Evolutionary conservation across 768 basidiomycete genomes (phyloP).

Genomic region (Lentinula sp.): DNA sequence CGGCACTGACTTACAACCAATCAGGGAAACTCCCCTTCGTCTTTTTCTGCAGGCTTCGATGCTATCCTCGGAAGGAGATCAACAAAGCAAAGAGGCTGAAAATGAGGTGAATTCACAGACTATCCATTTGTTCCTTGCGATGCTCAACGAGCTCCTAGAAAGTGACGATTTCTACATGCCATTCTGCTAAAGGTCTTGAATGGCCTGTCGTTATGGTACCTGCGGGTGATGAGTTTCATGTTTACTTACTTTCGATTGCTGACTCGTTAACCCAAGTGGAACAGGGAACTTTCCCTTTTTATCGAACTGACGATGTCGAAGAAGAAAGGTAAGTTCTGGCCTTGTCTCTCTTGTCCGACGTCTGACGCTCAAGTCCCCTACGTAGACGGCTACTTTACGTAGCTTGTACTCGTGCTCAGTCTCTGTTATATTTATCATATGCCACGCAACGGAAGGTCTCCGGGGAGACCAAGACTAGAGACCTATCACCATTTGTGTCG

Average conservation of each 20-base stretch:
- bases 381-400: slow-evolving; percentile 79
- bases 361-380: neutral
- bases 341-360: neutral
- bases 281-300: slow-evolving; percentile 69
- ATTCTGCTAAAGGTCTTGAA: slow-evolving; percentile 87
- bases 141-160: slow-evolving; percentile 36
- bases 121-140: neutral
- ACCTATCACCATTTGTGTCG: slow-evolving; percentile 54
- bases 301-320: slow-evolving; percentile 66
- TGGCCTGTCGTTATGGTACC: slow-evolving; percentile 88
- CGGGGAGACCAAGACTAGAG: slow-evolving; percentile 46
- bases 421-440: slow-evolving; percentile 56
- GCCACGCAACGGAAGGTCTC: slow-evolving; percentile 42
- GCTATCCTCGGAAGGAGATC: slow-evolving; percentile 76
- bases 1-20: neutral
- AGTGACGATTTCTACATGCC: slow-evolving; percentile 82
- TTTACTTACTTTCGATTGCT: neutral
- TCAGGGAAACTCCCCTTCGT: slow-evolving; percentile 54
- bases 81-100: slow-evolving; percentile 43
- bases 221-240: slow-evolving; percentile 36
- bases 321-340: slow-evolving; percentile 61
- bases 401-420: slow-evolving; percentile 82
- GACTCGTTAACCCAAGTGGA: slow-evolving; percentile 44
- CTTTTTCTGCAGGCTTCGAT: slow-evolving; percentile 75
- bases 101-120: slow-evolving; percentile 29